These are phyloP conservation scores for Xylariaceae sp. DNA, from an alignment of 2,329 filamentous ascomycete genomes.

Conservation along the genomic window DNA sequence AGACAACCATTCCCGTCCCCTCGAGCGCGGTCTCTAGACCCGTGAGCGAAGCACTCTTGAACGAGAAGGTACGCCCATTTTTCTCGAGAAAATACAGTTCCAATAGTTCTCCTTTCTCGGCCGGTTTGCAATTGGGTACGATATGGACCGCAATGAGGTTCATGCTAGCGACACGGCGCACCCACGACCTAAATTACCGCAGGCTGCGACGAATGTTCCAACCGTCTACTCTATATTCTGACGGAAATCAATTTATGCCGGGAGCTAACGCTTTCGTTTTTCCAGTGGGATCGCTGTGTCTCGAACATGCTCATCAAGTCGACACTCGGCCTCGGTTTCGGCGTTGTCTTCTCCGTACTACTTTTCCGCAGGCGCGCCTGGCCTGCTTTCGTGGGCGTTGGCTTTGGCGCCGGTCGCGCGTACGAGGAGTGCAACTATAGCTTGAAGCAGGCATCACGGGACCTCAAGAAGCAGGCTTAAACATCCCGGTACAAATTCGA, in stretches of 20 bases:
- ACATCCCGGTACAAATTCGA: no score
- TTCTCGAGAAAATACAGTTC: constrained; percentile 2
- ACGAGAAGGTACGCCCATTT: constrained; percentile 77
- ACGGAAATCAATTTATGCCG: no score
- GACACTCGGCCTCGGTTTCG: constrained; percentile 90
- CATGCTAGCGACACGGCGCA: constrained; percentile 1
- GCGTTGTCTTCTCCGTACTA: constrained; percentile 96
- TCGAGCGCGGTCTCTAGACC: constrained; percentile 69
- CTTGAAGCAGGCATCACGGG: constrained; percentile 56
- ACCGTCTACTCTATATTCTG: no score
- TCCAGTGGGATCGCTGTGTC: constrained; percentile 94
- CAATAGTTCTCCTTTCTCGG: no score
- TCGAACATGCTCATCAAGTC: constrained; percentile 97
- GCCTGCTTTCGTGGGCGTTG: constrained; percentile 91
- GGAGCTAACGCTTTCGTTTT: constrained; percentile 9
- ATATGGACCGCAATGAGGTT: no score
- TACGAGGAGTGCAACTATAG: constrained; percentile 97
- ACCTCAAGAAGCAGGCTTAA: constrained; percentile 47
- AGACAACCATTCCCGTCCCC: constrained; percentile 48
- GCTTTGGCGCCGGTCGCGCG: constrained; percentile 91
- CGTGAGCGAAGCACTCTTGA: constrained; percentile 94
- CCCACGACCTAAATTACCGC: constrained; percentile 14
- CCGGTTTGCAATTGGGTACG: no score
- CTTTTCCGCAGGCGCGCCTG: constrained; percentile 97
- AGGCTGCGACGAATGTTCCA: neutral